Conservation (phyloP, 768 basidiomycete species). For the Suillus occidentalis region DNA sequence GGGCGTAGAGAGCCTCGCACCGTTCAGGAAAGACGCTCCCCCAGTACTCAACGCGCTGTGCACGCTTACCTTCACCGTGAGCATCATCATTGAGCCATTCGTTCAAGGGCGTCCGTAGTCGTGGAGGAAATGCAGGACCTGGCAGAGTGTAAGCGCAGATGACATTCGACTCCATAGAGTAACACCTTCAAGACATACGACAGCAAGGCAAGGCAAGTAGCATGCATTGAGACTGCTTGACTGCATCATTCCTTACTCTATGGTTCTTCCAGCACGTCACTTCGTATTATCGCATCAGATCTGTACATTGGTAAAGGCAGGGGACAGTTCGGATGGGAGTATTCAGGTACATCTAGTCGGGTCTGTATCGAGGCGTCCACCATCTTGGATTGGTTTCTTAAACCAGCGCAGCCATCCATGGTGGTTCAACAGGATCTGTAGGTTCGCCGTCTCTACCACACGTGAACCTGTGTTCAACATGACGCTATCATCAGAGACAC, state of each 20-base stretch:
- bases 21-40: conserved; percentile 35
- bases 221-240: neutral
- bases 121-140: conserved; percentile 5
- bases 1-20: conserved; percentile 40
- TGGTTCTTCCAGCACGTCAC: conserved; percentile 45
- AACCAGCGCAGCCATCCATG: no score
- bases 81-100: no score
- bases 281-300: conserved; percentile 55
- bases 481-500: no score
- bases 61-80: neutral
- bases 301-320: conserved; percentile 52
- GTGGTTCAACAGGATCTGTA: no score
- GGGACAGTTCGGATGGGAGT: no score
- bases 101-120: neutral
- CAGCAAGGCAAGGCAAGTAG: conserved; percentile 27
- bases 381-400: no score
- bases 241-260: neutral
- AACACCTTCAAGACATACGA: conserved; percentile 22
- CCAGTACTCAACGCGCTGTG: neutral
- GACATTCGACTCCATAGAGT: neutral
- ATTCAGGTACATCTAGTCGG: no score
- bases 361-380: no score
- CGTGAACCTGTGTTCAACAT: no score
- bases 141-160: conserved; percentile 5
- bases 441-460: no score